Percentiles rank a stretch among this genome's conserved stretches.
Evolutionary conservation across 2,329 filamentous ascomycete genomes (phyloP).

Genomic region (Cyphellophora europaea): DNA sequence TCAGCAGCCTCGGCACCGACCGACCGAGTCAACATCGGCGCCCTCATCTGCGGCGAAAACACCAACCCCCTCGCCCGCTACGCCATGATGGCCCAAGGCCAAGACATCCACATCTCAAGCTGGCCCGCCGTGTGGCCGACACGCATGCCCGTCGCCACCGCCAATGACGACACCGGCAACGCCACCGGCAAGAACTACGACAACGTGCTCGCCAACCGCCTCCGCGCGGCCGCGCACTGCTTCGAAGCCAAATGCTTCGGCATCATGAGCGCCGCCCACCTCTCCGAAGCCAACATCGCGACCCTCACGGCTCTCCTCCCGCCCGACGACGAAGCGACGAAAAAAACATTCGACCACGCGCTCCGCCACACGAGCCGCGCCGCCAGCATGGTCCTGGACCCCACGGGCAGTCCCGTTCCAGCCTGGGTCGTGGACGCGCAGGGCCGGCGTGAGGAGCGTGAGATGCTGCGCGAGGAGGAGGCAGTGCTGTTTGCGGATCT

Average conservation of each 20-base stretch:
- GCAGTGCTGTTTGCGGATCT: conserved; percentile 45
- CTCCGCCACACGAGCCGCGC: conserved; percentile 32
- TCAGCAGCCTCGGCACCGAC: too few species aligned
- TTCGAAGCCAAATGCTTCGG: conserved; percentile 52
- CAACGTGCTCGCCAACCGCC: conserved; percentile 45
- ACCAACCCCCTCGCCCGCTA: conserved; percentile 48
- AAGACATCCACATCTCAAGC: conserved; percentile 46
- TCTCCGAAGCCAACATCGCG: conserved; percentile 30
- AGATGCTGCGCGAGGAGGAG: conserved; percentile 37
- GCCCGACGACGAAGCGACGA: conserved; percentile 16
- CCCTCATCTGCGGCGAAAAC: conserved; percentile 49
- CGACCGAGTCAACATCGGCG: conserved; percentile 30
- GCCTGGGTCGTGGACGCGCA: conserved; percentile 28
- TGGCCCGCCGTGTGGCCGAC: conserved; percentile 51
- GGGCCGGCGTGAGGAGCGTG: conserved; percentile 13
- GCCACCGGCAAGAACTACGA: conserved; percentile 36
- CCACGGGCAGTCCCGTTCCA: conserved; percentile 33
- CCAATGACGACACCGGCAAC: conserved; percentile 1
- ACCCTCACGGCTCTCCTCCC: conserved; percentile 16
- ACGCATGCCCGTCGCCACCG: conserved; percentile 13
- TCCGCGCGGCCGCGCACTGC: conserved; percentile 44
- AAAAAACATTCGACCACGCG: conserved; percentile 18
- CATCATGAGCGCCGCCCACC: conserved; percentile 36
- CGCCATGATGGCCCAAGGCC: conserved; percentile 43
- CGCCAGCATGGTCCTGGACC: conserved; percentile 43